Evolutionary conservation across 805 yeast genomes (phyloP).

Genomic region (Cyberlindnera mycetangii): DNA sequence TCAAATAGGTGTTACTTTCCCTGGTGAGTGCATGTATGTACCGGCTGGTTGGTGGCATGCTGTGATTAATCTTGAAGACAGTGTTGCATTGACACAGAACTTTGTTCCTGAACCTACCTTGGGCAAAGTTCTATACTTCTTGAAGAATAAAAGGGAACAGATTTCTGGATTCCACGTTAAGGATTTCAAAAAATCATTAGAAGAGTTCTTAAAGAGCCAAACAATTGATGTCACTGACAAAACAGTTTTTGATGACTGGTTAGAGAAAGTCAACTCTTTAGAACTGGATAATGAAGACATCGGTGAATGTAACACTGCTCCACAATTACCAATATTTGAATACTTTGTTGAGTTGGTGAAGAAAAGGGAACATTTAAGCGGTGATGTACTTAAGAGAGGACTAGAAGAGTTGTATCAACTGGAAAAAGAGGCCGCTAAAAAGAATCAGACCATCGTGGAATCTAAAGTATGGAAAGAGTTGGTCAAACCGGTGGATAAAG

Average conservation of each 20-base stretch:
- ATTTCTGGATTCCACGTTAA: slow-evolving; percentile 74
- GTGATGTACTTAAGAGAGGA: slow-evolving; percentile 35
- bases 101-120: slow-evolving; percentile 71
- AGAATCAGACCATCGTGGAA: slow-evolving; percentile 31
- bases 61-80: slow-evolving; percentile 79
- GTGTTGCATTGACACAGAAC: slow-evolving; percentile 87
- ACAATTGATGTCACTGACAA: slow-evolving; percentile 17
- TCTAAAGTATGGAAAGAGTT: slow-evolving; percentile 55
- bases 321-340: slow-evolving; percentile 58
- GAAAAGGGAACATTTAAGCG: slow-evolving; percentile 35
- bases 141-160: slow-evolving; percentile 65
- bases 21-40: slow-evolving; percentile 83
- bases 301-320: slow-evolving; percentile 46
- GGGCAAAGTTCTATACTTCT: slow-evolving; percentile 60
- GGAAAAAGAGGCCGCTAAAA: slow-evolving; percentile 31
- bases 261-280: slow-evolving; percentile 28
- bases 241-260: slow-evolving; percentile 29
- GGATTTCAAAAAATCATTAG: slow-evolving; percentile 41
- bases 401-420: slow-evolving; percentile 32
- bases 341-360: slow-evolving; percentile 52
- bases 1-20: slow-evolving; percentile 67
- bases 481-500: slow-evolving; percentile 7
- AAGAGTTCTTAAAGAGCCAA: slow-evolving; percentile 28
- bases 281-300: slow-evolving; percentile 53
- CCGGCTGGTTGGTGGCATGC: slow-evolving; percentile 99